Percentiles rank a stretch among this genome's conserved stretches.
Evolutionary conservation across 2,329 filamentous ascomycete genomes (phyloP).

Genomic region (Aspergillus bombycis): DNA sequence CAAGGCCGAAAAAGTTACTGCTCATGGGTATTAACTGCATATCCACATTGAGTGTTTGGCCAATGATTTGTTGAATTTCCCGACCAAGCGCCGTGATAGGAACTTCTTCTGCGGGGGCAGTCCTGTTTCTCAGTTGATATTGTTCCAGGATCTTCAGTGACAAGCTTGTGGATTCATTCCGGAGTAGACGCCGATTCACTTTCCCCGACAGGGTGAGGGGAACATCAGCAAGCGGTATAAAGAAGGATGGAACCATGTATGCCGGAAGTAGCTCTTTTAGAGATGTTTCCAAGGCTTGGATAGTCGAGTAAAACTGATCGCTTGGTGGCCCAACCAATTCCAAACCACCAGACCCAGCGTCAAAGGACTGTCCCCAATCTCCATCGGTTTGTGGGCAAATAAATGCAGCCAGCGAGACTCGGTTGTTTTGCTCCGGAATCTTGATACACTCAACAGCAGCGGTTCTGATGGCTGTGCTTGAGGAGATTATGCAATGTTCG

Average conservation of each 20-base stretch:
- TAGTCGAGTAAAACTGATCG: neutral
- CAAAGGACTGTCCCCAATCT: neutral
- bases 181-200: conserved; percentile 1
- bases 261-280: neutral
- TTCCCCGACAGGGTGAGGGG: conserved; percentile 1
- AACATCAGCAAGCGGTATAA: neutral
- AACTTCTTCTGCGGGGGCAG: too few relatives aligned
- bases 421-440: neutral
- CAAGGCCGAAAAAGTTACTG: conserved; percentile 39
- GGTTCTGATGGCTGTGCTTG: neutral
- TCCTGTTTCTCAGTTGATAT: too few relatives aligned
- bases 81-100: too few relatives aligned
- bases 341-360: neutral
- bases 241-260: conserved; percentile 5
- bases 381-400: neutral
- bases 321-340: neutral
- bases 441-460: neutral
- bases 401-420: neutral
- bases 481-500: conserved; percentile 26
- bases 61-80: conserved; percentile 9
- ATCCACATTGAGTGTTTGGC: neutral
- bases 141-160: too few relatives aligned
- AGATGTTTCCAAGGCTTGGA: neutral
- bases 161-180: neutral
- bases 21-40: conserved; percentile 19